A percentile compares a stretch with the other conserved stretches of the same genome.
Conservation (phyloP, 2,329 filamentous ascomycete genomes). For the Exserohilum turcica region DNA sequence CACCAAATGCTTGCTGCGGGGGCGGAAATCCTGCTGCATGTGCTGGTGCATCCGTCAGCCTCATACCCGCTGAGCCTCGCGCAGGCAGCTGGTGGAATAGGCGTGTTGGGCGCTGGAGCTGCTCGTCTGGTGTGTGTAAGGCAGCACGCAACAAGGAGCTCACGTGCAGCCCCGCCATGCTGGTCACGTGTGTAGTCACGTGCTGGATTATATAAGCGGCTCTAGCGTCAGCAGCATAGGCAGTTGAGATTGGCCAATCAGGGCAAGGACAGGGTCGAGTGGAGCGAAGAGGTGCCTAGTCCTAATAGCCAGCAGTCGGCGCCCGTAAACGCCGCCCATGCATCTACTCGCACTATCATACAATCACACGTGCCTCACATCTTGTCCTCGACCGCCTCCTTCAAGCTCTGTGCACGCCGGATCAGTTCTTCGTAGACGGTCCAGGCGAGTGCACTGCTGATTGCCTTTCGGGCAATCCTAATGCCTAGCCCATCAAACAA, state of each 20-base stretch:
- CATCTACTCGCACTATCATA: slow-evolving; percentile 7
- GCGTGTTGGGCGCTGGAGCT: slow-evolving; percentile 7
- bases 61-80: neutral
- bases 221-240: too few species aligned
- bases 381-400: slow-evolving; percentile 34
- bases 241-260: too few species aligned
- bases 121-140: slow-evolving; percentile 7
- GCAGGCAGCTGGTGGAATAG: slow-evolving; percentile 3
- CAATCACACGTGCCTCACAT: slow-evolving; percentile 23
- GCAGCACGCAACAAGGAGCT: slow-evolving; percentile 26
- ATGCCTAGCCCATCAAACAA: slow-evolving; percentile 86
- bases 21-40: slow-evolving; percentile 3
- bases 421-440: slow-evolving; percentile 95
- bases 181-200: neutral
- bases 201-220: neutral
- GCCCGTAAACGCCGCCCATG: slow-evolving; percentile 9
- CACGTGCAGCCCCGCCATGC: slow-evolving; percentile 10
- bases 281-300: slow-evolving; percentile 17
- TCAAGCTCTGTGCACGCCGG: slow-evolving; percentile 65
- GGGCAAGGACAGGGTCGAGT: neutral
- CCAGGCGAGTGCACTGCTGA: slow-evolving; percentile 96
- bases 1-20: neutral
- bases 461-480: slow-evolving; percentile 85
- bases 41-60: slow-evolving; percentile 7
- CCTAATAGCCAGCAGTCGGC: too few species aligned